Evolutionary conservation across 192 early-diverging fungal genomes (phyloP).

Genomic region (Coemansia interrupta): DNA sequence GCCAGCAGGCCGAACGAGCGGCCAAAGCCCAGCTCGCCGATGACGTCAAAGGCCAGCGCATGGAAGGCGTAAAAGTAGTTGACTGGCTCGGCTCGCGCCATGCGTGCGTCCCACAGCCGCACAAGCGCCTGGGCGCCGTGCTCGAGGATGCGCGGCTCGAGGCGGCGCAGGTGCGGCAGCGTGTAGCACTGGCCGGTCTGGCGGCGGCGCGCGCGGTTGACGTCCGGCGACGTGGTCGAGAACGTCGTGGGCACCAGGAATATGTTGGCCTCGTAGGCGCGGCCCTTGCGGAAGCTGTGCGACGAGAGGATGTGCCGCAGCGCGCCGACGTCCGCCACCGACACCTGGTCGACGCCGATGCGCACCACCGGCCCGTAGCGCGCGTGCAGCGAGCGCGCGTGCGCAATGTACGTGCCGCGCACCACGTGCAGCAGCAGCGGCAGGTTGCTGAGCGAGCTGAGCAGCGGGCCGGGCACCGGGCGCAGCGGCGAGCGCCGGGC

Average conservation of each 20-base stretch:
- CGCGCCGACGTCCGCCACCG: conserved; percentile 17
- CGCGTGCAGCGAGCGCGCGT: conserved; percentile 17
- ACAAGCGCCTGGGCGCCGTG: conserved; percentile 29
- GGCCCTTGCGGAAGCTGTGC: conserved; percentile 37
- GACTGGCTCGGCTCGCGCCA: background rate
- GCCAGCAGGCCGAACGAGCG: conserved; percentile 17
- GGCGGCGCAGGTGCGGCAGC: conserved; percentile 8
- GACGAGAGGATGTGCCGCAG: conserved; percentile 28
- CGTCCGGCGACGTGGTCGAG: conserved; percentile 31
- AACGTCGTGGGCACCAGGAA: conserved; percentile 22
- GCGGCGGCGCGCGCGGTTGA: conserved; percentile 27
- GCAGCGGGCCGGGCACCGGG: conserved; percentile 24
- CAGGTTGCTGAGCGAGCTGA: conserved; percentile 31
- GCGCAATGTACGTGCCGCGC: conserved; percentile 26
- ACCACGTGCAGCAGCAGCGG: conserved; percentile 16
- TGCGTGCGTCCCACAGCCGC: conserved; percentile 21
- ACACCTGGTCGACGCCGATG: conserved; percentile 31
- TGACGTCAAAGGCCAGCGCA: conserved; percentile 33
- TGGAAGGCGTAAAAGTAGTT: conserved; percentile 46
- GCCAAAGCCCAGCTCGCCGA: conserved; percentile 40
- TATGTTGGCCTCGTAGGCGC: conserved; percentile 22
- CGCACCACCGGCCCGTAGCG: conserved; percentile 46
- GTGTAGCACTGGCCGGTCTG: conserved; percentile 32
- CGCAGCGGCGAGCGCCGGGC: conserved; percentile 16
- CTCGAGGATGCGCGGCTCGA: conserved; percentile 27